Percentiles rank a stretch among this genome's conserved stretches.
Evolutionary conservation across 192 early-diverging fungal species (phyloP).

Genomic region (Entomortierella beljakovae): DNA sequence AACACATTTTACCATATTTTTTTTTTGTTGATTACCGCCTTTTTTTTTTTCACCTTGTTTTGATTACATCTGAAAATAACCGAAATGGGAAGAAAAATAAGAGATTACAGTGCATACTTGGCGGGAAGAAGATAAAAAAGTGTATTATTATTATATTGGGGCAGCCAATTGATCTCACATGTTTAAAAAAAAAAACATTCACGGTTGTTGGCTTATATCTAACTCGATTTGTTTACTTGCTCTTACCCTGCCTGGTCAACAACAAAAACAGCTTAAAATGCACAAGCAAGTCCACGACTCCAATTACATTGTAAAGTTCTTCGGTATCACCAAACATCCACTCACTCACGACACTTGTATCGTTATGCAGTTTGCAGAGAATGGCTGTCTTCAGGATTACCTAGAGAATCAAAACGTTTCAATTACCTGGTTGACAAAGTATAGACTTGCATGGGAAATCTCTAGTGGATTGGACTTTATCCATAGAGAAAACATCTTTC

Average conservation of each 20-base stretch:
- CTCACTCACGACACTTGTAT: conserved; percentile 56
- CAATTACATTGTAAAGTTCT: conserved; percentile 58
- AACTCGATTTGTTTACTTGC: background rate
- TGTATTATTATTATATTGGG: no score
- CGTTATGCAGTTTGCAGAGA: conserved; percentile 58
- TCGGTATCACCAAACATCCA: conserved; percentile 55
- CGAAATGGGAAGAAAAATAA: no score
- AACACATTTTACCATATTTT: no score
- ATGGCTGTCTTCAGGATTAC: conserved; percentile 56
- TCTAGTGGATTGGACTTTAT: conserved; percentile 55
- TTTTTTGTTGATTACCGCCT: no score
- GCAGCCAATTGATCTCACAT: no score
- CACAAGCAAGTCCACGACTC: conserved; percentile 58
- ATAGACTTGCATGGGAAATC: conserved; percentile 53
- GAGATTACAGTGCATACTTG: no score
- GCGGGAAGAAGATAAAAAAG: no score
- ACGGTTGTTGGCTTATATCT: background rate
- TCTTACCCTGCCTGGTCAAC: background rate
- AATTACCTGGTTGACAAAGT: conserved; percentile 54
- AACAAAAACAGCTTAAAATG: conserved; percentile 41
- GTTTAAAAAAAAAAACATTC: conserved; percentile 1
- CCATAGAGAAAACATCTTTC: conserved; percentile 57
- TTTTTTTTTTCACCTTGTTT: no score
- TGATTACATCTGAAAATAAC: no score
- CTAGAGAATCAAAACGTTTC: conserved; percentile 48